phyloP scores from a whole-genome alignment of 2,329 filamentous ascomycete genomes.

The Colletotrichum acutatum region DNA sequence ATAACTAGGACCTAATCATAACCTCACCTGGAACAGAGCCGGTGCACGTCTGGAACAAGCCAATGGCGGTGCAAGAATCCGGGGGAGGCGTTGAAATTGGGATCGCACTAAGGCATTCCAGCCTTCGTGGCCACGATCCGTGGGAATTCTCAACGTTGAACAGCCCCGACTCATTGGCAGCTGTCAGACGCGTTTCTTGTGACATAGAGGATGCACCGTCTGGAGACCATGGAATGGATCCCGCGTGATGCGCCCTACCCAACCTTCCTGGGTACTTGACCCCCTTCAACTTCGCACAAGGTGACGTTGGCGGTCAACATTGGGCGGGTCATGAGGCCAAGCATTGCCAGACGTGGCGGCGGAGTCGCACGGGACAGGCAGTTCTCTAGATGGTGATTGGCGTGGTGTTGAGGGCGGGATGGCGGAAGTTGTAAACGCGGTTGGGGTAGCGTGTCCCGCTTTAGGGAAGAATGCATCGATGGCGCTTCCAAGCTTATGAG shows the following conservation, averaged over 20 bases:
- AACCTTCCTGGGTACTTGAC: not conserved
- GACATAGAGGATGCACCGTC: not conserved
- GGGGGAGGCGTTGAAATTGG: not conserved
- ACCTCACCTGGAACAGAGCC: constrained; percentile 1
- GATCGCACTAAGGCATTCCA: constrained; percentile 4
- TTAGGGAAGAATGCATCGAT: constrained; percentile 5
- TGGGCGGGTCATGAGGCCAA: constrained; percentile 17
- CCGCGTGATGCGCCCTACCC: constrained; percentile 22
- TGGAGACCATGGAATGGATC: not conserved
- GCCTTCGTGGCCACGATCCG: not conserved
- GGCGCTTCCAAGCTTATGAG: not conserved
- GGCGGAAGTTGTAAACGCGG: not conserved
- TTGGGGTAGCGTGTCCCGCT: constrained; percentile 1
- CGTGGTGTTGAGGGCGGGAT: not conserved
- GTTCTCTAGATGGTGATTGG: constrained; percentile 11
- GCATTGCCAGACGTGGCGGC: constrained; percentile 17
- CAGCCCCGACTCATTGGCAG: constrained; percentile 22
- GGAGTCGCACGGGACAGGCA: not conserved
- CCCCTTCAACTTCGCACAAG: not conserved
- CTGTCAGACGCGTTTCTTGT: constrained; percentile 8
- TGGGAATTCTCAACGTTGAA: constrained; percentile 9
- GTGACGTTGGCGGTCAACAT: not conserved
- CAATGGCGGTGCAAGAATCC: not conserved
- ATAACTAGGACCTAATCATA: not conserved
- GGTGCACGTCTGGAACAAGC: not conserved